phyloP scores from a whole-genome alignment of 805 yeast species.

The Clavispora vitiphila region DNA sequence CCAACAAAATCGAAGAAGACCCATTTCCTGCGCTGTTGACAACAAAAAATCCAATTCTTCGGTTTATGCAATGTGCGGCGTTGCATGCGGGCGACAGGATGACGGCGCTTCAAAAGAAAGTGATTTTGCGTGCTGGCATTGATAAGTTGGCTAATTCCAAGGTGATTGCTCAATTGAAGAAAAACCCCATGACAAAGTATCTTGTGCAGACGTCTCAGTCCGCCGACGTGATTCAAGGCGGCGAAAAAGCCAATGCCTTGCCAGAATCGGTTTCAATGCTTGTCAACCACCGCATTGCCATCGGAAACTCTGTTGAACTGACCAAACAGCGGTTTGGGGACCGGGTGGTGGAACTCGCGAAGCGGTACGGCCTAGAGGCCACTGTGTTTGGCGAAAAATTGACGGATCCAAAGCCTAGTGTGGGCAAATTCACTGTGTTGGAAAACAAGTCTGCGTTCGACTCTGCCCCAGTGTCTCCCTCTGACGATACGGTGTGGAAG shows the following conservation, averaged over 20 bases:
- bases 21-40: slow-evolving; percentile 47
- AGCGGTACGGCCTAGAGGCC: slow-evolving; percentile 10
- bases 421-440: not conserved
- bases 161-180: slow-evolving; percentile 16
- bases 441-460: not conserved
- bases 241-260: slow-evolving; percentile 37
- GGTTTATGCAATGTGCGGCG: slow-evolving; percentile 59
- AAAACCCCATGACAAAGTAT: slow-evolving; percentile 21
- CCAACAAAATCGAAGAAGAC: slow-evolving; percentile 50
- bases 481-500: slow-evolving; percentile 34
- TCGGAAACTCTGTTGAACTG: slow-evolving; percentile 24
- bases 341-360: slow-evolving; percentile 21
- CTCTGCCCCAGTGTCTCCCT: slow-evolving; percentile 12
- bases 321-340: slow-evolving; percentile 21
- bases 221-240: slow-evolving; percentile 29
- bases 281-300: slow-evolving; percentile 33
- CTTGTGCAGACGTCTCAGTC: slow-evolving; percentile 32
- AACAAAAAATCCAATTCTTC: slow-evolving; percentile 54
- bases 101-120: slow-evolving; percentile 19
- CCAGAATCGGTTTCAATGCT: slow-evolving; percentile 28
- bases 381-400: slow-evolving; percentile 10
- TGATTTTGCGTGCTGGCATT: slow-evolving; percentile 32
- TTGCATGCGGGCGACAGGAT: slow-evolving; percentile 33
- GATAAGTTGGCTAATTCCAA: slow-evolving; percentile 30
- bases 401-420: not conserved